Evolutionary conservation across 2,329 filamentous ascomycete genomes (phyloP).

Genomic region (Cordyceps cateniannulata): DNA sequence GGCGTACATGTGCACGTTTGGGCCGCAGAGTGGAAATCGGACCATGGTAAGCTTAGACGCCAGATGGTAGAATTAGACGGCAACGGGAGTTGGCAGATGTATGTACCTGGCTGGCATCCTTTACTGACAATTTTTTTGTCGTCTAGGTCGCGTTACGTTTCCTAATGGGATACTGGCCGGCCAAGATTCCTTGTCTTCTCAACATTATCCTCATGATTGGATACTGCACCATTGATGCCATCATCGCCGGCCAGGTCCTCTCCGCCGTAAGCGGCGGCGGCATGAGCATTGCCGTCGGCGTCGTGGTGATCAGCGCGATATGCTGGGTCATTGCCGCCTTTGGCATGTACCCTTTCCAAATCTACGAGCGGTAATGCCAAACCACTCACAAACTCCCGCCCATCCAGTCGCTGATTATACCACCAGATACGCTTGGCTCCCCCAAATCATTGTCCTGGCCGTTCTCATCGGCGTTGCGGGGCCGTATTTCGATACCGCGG

Average conservation of each 20-base stretch:
- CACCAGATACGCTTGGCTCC: constrained; percentile 41
- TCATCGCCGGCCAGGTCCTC: constrained; percentile 73
- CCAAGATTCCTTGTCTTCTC: constrained; percentile 25
- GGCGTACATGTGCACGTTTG: constrained; percentile 72
- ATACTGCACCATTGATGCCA: constrained; percentile 71
- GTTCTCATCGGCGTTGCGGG: constrained; percentile 64
- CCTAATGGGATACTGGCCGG: constrained; percentile 61
- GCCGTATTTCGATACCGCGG: constrained; percentile 56
- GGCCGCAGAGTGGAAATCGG: constrained; percentile 65
- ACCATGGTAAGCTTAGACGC: constrained; percentile 65
- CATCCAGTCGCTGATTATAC: background rate
- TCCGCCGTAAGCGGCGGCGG: constrained; percentile 59
- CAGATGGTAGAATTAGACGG: no score
- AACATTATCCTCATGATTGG: constrained; percentile 61
- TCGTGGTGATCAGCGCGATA: constrained; percentile 70
- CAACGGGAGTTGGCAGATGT: no score
- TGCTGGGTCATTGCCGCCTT: constrained; percentile 65
- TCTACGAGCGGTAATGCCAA: constrained; percentile 51
- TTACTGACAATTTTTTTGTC: background rate
- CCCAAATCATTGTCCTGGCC: constrained; percentile 66
- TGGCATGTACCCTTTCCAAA: constrained; percentile 50
- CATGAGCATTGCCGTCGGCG: constrained; percentile 67
- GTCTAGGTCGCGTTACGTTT: constrained; percentile 65
- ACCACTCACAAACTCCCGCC: background rate
- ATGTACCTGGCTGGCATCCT: no score